These are phyloP conservation scores for Lasiosphaeris hirsuta DNA, from an alignment of 495 filamentous ascomycete genomes.

Conservation along the genomic window DNA sequence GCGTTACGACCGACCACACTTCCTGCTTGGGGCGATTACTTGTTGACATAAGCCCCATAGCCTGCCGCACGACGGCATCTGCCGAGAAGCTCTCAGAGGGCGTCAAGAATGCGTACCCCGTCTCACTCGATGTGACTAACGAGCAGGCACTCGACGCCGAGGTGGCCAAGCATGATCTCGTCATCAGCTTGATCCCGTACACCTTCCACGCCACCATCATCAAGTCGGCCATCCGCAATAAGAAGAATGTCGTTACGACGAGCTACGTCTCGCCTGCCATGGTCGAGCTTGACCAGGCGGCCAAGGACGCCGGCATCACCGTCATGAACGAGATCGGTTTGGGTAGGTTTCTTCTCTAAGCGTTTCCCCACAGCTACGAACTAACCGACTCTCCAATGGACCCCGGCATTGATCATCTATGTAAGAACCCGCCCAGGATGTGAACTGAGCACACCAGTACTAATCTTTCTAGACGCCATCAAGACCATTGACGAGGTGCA, in stretches of 20 bases:
- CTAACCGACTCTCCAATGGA: slow-evolving; percentile 6
- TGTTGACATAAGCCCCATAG: slow-evolving; percentile 38
- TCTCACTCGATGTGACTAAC: slow-evolving; percentile 80
- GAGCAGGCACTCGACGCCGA: slow-evolving; percentile 71
- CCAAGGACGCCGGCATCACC: slow-evolving; percentile 90
- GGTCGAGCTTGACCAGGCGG: slow-evolving; percentile 76
- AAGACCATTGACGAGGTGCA: slow-evolving; percentile 86
- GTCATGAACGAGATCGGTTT: slow-evolving; percentile 98
- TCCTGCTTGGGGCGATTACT: not conserved
- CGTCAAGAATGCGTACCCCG: slow-evolving; percentile 65
- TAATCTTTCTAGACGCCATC: slow-evolving; percentile 55
- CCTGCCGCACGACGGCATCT: slow-evolving; percentile 77
- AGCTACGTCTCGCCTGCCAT: slow-evolving; percentile 91
- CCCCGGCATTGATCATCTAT: slow-evolving; percentile 69
- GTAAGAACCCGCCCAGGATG: too few species aligned
- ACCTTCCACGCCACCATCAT: slow-evolving; percentile 88
- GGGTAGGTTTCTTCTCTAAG: slow-evolving; percentile 19
- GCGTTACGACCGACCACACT: slow-evolving; percentile 30
- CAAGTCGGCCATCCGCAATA: slow-evolving; percentile 87
- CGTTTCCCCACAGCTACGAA: not conserved
- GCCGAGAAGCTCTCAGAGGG: slow-evolving; percentile 72
- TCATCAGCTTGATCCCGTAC: slow-evolving; percentile 86
- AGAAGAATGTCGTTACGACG: slow-evolving; percentile 97
- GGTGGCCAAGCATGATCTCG: slow-evolving; percentile 73
- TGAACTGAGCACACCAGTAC: too few species aligned